Evolutionary conservation across 768 basidiomycete genomes (phyloP), one percentile per base, ranked within the genome.

Genomic region (Sarcomyxa edulis): DNA sequence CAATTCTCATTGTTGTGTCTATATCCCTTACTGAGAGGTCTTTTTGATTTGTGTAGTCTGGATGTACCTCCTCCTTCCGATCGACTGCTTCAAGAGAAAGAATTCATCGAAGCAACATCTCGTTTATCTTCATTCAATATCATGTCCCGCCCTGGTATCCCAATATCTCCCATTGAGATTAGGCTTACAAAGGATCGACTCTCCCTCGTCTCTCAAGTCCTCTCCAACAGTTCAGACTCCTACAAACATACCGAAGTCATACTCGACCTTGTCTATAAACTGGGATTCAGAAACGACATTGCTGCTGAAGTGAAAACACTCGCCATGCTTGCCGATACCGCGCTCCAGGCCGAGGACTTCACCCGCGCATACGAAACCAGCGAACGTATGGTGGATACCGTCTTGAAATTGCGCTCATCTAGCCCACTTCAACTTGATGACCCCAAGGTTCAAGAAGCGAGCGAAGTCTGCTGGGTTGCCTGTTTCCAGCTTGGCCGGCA

Each of bases 91-190:
- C 68, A 65, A 42, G 91, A 97, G 56, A 84, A 81, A 40, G 85
- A 91, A 39, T 99, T 97, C 60, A 96, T 99, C 45, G 94, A 98
- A 64, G 96, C 96, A 2, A 99, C 96, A 1, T 95, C 92, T 18
- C 83, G 90, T 2, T 81, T 99, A 8, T 79, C 84, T n/a, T 91
- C 95, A 3, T 99, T 90, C 70, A 87, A 89, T 42, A 72, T 95
- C 43, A 69, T 70, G 55, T 81, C 90, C 16, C 71, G 78, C 5
- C 76, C 81, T 7, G 84, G 88, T 32, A 75, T 83, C 29, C 74
- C 81, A 5, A 81, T 98, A 36, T 76, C 91, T 7, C 95, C 95
- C 1, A 78, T 96, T 43, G 94, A 97, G 59, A 92, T 99, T 44
- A 84, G 95, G 7, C 73, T 96, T 15, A 87, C 89, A 22, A 88